Percentiles rank a stretch among this genome's conserved stretches.
Evolutionary conservation across 129 eudicot genomes (phyloP).

Genomic region (Heracleum sosnowskyi): DNA sequence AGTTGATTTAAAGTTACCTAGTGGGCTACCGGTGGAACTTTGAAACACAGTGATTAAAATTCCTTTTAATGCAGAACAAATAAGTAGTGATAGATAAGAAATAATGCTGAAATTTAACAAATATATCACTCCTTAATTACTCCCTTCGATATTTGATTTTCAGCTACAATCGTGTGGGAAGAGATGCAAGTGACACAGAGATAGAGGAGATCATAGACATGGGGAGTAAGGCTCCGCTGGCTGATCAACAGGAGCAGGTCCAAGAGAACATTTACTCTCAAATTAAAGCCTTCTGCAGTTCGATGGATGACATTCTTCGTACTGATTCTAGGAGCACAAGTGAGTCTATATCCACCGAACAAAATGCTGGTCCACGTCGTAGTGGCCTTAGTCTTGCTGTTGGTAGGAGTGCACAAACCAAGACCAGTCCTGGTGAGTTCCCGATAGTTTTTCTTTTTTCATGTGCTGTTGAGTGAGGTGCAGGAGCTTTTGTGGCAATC

Average conservation of each 20-base stretch:
- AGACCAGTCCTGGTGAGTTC: constrained; percentile 35
- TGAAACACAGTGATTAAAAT: not conserved
- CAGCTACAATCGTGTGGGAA: constrained; percentile 86
- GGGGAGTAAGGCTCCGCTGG: constrained; percentile 62
- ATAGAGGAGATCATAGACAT: constrained; percentile 79
- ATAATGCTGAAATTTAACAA: not conserved
- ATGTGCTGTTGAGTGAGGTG: not conserved
- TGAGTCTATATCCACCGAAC: constrained; percentile 20
- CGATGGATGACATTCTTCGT: constrained; percentile 67
- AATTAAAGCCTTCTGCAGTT: constrained; percentile 39
- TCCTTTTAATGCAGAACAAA: not conserved
- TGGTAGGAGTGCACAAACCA: constrained; percentile 29
- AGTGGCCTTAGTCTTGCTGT: constrained; percentile 88
- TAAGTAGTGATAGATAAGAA: not conserved
- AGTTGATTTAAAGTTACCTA: not conserved
- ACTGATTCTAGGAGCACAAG: constrained; percentile 26
- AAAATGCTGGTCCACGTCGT: constrained; percentile 31
- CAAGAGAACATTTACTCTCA: constrained; percentile 48
- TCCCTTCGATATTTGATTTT: constrained; percentile 4
- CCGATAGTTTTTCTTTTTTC: not conserved
- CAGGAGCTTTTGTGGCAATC: not conserved
- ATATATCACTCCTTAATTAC: not conserved
- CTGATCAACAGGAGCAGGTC: constrained; percentile 76
- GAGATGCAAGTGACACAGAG: constrained; percentile 76
- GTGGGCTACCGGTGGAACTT: not conserved